phyloP scores from a whole-genome alignment of 129 eudicot genomes.

The sunflower (Helianthus annuus) region HanXRQr2.0-SUNRISE NC_035435.2:29126268-29126767 shows the following conservation, averaged over 20 bases:
- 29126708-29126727: background rate
- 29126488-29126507: background rate
- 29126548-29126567: conserved; percentile 16
- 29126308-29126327: background rate
- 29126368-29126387: conserved; percentile 5
- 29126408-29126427: background rate
- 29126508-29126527: background rate
- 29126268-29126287: conserved; percentile 10
- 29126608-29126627: background rate
- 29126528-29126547: background rate
- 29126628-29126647: conserved; percentile 23
- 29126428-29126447: conserved; percentile 17
- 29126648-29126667: background rate
- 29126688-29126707: background rate
- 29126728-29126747: background rate
- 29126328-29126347: conserved; percentile 23
- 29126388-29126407: background rate
- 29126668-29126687: background rate
- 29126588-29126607: background rate
- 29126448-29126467: conserved; percentile 12
- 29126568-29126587: conserved; percentile 25
- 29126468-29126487: background rate
- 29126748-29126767: background rate
- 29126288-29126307: conserved; percentile 2
- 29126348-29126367: background rate